Percentiles rank a stretch among this genome's conserved stretches.
Conservation (phyloP, 257 asterid species). For the Orobanche coerulescens region DNA sequence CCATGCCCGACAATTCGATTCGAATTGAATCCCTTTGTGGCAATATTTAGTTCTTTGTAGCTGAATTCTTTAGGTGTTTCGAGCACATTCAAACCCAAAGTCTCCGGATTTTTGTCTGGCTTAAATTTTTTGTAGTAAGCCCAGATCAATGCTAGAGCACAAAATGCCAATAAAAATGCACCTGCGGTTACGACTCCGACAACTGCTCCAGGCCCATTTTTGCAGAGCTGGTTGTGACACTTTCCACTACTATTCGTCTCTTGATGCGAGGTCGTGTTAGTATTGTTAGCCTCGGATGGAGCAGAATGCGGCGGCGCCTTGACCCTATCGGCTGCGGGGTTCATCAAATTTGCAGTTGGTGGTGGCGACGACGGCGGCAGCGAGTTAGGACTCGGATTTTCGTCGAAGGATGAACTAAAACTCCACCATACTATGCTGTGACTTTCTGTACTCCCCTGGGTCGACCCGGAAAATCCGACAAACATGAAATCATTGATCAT, state of each 20-base stretch:
- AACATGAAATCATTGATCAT: slow-evolving; percentile 53
- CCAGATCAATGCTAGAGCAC: slow-evolving; percentile 43
- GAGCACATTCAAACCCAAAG: slow-evolving; percentile 48
- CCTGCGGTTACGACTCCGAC: slow-evolving; percentile 77
- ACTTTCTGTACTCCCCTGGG: slow-evolving; percentile 83
- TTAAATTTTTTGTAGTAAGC: slow-evolving; percentile 48
- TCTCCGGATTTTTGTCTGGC: slow-evolving; percentile 30
- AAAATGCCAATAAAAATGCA: slow-evolving; percentile 55
- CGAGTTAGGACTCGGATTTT: slow-evolving; percentile 28
- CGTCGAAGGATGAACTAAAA: slow-evolving; percentile 56
- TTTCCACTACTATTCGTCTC: slow-evolving; percentile 29
- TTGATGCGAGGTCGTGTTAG: slow-evolving; percentile 18
- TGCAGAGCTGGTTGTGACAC: slow-evolving; percentile 53
- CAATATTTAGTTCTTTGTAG: slow-evolving; percentile 54
- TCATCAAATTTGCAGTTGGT: slow-evolving; percentile 35
- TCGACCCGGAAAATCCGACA: slow-evolving; percentile 72
- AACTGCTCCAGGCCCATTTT: slow-evolving; percentile 56
- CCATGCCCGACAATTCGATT: slow-evolving; percentile 55
- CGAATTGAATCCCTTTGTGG: slow-evolving; percentile 58
- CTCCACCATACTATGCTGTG: slow-evolving; percentile 86
- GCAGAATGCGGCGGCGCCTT: slow-evolving; percentile 38
- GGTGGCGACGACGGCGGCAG: slow-evolving; percentile 31
- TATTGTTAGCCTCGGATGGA: slow-evolving; percentile 24
- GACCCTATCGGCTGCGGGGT: slow-evolving; percentile 38
- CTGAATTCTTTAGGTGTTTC: slow-evolving; percentile 75